Conservation (phyloP, 2,329 filamentous ascomycete species). For the Penicillium hordei region DNA sequence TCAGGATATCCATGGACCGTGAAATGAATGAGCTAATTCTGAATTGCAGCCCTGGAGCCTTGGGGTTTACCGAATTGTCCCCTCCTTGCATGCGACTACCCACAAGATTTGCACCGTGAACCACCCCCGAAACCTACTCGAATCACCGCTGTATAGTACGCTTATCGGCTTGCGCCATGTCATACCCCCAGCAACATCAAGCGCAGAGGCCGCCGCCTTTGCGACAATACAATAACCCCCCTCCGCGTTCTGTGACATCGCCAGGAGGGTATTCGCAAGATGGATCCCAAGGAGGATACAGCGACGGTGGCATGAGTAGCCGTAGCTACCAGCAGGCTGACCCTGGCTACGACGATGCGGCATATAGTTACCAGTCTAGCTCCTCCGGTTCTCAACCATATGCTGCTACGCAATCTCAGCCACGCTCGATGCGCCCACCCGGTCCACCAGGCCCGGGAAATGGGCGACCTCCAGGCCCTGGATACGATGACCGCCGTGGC, state of each 20-base stretch:
- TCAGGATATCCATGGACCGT: background rate
- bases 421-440: constrained; percentile 35
- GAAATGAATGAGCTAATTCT: background rate
- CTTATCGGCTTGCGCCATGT: constrained; percentile 31
- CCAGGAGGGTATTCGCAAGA: constrained; percentile 30
- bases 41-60: background rate
- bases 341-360: constrained; percentile 28
- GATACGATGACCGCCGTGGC: constrained; percentile 24
- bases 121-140: background rate
- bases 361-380: constrained; percentile 30
- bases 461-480: constrained; percentile 30
- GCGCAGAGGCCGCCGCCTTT: constrained; percentile 36
- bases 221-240: constrained; percentile 30
- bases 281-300: constrained; percentile 28
- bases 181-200: constrained; percentile 35
- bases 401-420: constrained; percentile 28
- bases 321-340: constrained; percentile 25
- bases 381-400: constrained; percentile 29
- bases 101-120: background rate
- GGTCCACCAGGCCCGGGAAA: constrained; percentile 30
- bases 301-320: constrained; percentile 30
- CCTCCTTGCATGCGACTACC: constrained; percentile 6
- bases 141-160: background rate
- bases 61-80: background rate
- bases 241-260: constrained; percentile 22